Percentiles rank a stretch among this genome's conserved stretches.
Evolutionary conservation across 225 moss, liverwort and hornwort genomes (phyloP).

Genomic region (Bryoerythrophyllum caledonicum): DNA sequence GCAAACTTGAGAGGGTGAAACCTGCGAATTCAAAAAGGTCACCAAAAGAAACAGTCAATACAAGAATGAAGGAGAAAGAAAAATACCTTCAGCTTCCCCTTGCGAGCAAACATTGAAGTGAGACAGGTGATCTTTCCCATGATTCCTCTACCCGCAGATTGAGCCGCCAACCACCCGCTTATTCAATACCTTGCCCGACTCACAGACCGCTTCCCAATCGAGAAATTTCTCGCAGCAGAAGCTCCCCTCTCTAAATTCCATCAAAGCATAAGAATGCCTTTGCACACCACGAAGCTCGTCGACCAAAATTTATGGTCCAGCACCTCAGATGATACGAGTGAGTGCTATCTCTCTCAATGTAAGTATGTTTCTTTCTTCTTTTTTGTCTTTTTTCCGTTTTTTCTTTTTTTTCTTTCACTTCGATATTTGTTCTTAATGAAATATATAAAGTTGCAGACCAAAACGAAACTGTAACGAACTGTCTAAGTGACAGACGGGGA

Average conservation of each 20-base stretch:
- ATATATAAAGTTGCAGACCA: slow-evolving; percentile 17
- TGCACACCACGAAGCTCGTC: slow-evolving; percentile 22
- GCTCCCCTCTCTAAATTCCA: slow-evolving; percentile 38
- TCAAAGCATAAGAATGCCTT: slow-evolving; percentile 26
- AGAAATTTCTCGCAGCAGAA: slow-evolving; percentile 21
- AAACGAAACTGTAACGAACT: slow-evolving; percentile 20
- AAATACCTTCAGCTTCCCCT: slow-evolving; percentile 68
- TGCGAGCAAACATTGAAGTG: slow-evolving; percentile 73
- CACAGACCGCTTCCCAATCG: slow-evolving; percentile 26
- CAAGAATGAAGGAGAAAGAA: too few species aligned
- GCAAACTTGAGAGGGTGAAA: neutral
- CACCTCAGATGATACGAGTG: slow-evolving; percentile 5
- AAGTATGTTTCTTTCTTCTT: neutral
- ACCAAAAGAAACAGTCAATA: neutral
- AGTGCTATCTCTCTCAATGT: slow-evolving; percentile 6
- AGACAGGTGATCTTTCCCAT: slow-evolving; percentile 78
- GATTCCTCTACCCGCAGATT: slow-evolving; percentile 32
- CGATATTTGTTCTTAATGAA: neutral
- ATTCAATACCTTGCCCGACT: slow-evolving; percentile 28
- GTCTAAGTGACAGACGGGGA: slow-evolving; percentile 38
- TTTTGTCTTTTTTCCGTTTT: neutral
- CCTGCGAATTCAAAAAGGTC: neutral
- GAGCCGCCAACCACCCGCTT: slow-evolving; percentile 21
- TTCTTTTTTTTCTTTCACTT: neutral
- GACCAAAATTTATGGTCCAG: neutral